Conservation (phyloP, 805 yeast genomes). For the Kodamaea leandrae region DNA sequence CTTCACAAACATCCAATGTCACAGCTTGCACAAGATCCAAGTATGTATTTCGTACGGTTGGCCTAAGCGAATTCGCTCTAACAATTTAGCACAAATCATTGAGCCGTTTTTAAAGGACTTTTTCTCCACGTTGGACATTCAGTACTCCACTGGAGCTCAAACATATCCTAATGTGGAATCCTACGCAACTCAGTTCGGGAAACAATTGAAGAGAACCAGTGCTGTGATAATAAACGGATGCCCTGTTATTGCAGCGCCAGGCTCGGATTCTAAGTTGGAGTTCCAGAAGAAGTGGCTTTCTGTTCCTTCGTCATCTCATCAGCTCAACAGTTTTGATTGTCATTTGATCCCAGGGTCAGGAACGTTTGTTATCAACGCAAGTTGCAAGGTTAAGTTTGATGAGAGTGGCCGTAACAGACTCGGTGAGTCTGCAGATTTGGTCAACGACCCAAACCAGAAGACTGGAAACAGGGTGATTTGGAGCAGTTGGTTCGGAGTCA, state of each 20-base stretch:
- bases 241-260: constrained; percentile 39
- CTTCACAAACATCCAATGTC: neutral
- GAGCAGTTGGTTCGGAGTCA: constrained; percentile 73
- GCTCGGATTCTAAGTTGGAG: constrained; percentile 36
- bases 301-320: constrained; percentile 60
- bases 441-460: constrained; percentile 15
- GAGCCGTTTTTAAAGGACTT: constrained; percentile 40
- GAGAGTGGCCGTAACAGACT: constrained; percentile 67
- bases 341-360: constrained; percentile 69
- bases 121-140: constrained; percentile 35
- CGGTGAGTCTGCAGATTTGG: constrained; percentile 62
- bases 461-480: constrained; percentile 45
- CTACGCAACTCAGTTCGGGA: constrained; percentile 46
- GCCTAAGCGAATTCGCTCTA: constrained; percentile 4
- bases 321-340: constrained; percentile 59
- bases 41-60: constrained; percentile 17
- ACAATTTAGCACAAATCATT: constrained; percentile 32
- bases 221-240: constrained; percentile 59
- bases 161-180: constrained; percentile 34
- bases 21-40: constrained; percentile 19
- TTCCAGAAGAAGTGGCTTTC: constrained; percentile 60
- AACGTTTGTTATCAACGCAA: constrained; percentile 47
- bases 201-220: constrained; percentile 49
- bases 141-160: constrained; percentile 23
- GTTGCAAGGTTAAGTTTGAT: constrained; percentile 70